Conservation (phyloP, 148 eudicot species). For the Arctostaphylos glauca region DNA sequence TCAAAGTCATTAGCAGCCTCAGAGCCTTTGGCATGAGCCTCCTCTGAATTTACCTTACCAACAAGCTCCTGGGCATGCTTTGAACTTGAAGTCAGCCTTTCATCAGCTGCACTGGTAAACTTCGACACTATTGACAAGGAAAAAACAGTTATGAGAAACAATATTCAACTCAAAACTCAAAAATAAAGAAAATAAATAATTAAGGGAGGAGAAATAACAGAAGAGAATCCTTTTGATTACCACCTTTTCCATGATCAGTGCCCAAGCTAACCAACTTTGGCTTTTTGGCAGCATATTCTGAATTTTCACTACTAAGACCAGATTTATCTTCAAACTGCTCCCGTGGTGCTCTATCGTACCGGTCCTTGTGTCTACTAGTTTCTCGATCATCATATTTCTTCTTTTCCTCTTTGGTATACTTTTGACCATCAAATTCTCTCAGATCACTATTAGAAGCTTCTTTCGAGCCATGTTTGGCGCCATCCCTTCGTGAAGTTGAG, state of each 20-base stretch:
- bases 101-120: constrained; percentile 31
- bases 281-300: constrained; percentile 51
- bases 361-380: constrained; percentile 31
- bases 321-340: constrained; percentile 33
- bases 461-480: constrained; percentile 25
- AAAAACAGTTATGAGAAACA: constrained; percentile 7
- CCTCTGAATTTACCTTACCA: constrained; percentile 40
- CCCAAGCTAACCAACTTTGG: constrained; percentile 42
- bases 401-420: constrained; percentile 38
- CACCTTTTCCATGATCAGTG: constrained; percentile 35
- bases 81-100: constrained; percentile 36
- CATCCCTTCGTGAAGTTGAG: constrained; percentile 39
- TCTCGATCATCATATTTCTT: constrained; percentile 38
- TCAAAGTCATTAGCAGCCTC: constrained; percentile 48
- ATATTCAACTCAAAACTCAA: neutral
- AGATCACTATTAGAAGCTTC: constrained; percentile 33
- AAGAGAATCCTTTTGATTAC: constrained; percentile 16
- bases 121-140: constrained; percentile 18
- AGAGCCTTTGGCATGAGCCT: constrained; percentile 45
- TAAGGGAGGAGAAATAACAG: neutral
- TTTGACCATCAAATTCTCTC: constrained; percentile 39
- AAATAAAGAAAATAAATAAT: neutral
- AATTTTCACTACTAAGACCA: constrained; percentile 24
- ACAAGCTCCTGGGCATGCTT: constrained; percentile 35
- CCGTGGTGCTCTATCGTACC: constrained; percentile 23